A percentile compares a stretch with the other conserved stretches of the same genome.
phyloP scores from a whole-genome alignment of 768 basidiomycete species.

The Cystofilobasidium ferigula region DNA sequence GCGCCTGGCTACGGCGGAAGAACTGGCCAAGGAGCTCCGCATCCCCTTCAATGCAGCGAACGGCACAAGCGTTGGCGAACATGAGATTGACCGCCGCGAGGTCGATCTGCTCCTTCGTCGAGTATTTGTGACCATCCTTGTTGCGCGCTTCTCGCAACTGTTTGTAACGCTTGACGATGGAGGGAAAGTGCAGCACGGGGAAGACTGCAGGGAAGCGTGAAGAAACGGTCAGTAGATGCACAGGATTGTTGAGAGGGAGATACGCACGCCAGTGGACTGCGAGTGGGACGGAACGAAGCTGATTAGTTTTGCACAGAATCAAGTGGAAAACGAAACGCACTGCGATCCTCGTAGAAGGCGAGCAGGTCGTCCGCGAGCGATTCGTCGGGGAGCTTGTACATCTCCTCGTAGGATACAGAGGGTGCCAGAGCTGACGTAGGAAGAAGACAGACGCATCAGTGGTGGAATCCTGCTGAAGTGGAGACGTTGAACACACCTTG shows the following conservation, averaged over 20 bases:
- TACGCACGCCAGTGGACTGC: conserved; percentile 4
- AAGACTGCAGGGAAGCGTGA: neutral
- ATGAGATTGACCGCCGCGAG: conserved; percentile 1
- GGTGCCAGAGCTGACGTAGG: neutral
- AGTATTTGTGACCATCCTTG: neutral
- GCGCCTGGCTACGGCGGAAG: conserved; percentile 2
- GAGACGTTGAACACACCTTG: neutral
- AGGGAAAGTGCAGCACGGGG: conserved; percentile 1
- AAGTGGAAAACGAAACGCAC: neutral
- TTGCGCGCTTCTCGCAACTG: neutral
- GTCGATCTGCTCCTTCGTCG: conserved; percentile 9
- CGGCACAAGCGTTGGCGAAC: conserved; percentile 4
- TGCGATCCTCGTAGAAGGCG: conserved; percentile 5
- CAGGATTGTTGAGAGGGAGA: too few species aligned
- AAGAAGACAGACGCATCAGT: neutral
- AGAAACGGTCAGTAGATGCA: too few species aligned
- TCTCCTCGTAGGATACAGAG: neutral
- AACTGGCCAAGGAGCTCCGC: neutral
- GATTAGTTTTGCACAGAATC: neutral
- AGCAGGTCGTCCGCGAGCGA: neutral
- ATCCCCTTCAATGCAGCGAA: neutral
- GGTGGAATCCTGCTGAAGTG: neutral
- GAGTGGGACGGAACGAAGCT: neutral
- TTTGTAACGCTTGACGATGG: neutral
- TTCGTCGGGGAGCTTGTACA: neutral